Evolutionary conservation across 352 stramenopile genomes (phyloP).

Genomic region (Blastocystis sp.): DNA sequence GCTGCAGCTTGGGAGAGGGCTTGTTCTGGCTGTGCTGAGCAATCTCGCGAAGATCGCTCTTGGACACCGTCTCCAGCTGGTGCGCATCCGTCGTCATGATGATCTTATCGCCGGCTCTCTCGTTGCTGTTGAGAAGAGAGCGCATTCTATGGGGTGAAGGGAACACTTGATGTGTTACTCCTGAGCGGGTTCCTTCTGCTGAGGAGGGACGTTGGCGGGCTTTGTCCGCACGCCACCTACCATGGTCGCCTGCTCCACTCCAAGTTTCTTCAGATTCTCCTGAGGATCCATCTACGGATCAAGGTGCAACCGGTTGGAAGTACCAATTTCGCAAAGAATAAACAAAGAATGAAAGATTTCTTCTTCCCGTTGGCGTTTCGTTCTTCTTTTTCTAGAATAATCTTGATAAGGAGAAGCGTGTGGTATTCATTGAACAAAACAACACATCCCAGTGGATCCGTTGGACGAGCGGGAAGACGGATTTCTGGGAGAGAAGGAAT

Average conservation of each 20-base stretch:
- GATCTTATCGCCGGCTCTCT: not conserved
- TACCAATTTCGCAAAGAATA: no score
- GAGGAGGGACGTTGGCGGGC: not conserved
- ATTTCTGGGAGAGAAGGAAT: no score
- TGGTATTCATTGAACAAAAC: no score
- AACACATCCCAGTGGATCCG: no score
- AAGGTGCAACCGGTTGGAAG: no score
- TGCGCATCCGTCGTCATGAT: not conserved
- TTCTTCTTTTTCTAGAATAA: no score
- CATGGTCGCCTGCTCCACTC: constrained; percentile 17
- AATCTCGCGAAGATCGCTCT: constrained; percentile 24
- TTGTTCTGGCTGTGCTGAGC: not conserved
- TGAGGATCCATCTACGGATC: constrained; percentile 27
- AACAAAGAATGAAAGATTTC: no score
- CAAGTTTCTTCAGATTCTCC: constrained; percentile 12
- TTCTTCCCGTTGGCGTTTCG: no score
- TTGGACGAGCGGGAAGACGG: no score
- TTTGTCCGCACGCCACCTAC: constrained; percentile 41
- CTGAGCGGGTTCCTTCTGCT: not conserved
- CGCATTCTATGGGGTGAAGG: not conserved
- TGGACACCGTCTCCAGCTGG: not conserved
- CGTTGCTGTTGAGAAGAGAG: constrained; percentile 13
- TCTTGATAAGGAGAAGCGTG: no score
- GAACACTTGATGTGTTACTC: not conserved
- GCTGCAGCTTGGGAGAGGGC: constrained; percentile 43